A percentile compares a stretch with the other conserved stretches of the same genome.
phyloP scores from a whole-genome alignment of 2,329 filamentous ascomycete species.

The Colletotrichum sp. region DNA sequence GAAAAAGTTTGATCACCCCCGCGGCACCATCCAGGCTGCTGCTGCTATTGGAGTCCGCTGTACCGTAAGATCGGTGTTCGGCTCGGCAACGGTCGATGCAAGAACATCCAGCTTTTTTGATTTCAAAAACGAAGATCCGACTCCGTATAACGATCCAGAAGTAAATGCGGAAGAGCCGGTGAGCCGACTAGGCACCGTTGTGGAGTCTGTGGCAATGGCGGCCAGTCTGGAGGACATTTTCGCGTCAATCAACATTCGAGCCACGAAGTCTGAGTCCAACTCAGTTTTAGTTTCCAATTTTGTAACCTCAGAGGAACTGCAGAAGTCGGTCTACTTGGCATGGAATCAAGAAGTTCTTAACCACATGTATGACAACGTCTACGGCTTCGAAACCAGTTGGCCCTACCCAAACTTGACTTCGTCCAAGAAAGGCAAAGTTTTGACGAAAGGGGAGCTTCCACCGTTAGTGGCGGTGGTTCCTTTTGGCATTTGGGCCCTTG shows the following conservation, averaged over 20 bases:
- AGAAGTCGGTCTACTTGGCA: neutral
- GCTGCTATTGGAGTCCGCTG: neutral
- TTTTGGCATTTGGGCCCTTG: neutral
- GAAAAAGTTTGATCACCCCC: too few species aligned
- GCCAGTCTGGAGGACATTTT: neutral
- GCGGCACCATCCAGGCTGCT: neutral
- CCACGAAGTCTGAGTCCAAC: neutral
- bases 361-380: neutral
- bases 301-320: neutral
- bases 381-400: neutral
- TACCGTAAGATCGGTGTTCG: neutral
- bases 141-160: too few species aligned
- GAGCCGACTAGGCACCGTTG: neutral
- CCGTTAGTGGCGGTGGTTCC: neutral
- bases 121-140: neutral
- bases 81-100: neutral
- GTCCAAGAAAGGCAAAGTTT: neutral
- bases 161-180: neutral
- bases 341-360: neutral
- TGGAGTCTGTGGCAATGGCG: rapidly evolving
- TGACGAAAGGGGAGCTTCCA: neutral
- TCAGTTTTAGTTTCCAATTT: neutral
- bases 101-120: neutral
- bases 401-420: neutral
- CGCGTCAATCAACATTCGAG: neutral